Evolutionary conservation across 768 basidiomycete species (phyloP).

Genomic region (Xerocomellus dryophilus): DNA sequence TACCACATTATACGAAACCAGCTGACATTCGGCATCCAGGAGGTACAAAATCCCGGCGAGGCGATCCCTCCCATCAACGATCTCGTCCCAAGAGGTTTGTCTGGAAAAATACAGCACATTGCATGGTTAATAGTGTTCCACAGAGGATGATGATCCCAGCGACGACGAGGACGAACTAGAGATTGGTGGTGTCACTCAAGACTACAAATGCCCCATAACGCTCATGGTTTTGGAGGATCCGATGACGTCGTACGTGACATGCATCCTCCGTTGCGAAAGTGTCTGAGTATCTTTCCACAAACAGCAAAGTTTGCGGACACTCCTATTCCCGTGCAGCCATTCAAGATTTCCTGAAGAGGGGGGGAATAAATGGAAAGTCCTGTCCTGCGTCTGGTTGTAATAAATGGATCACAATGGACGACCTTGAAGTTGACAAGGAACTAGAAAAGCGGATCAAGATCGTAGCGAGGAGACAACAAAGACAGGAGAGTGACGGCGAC

Average conservation of each 20-base stretch:
- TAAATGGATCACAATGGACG: constrained; percentile 48
- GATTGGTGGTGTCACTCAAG: constrained; percentile 80
- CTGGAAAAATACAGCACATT: too few relatives aligned
- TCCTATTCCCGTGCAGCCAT: constrained; percentile 79
- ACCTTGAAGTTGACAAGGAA: constrained; percentile 53
- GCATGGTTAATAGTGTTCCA: neutral
- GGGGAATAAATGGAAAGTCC: constrained; percentile 34
- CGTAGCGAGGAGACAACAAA: constrained; percentile 49
- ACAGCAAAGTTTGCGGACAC: constrained; percentile 70
- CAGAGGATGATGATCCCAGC: constrained; percentile 78
- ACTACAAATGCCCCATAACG: constrained; percentile 82
- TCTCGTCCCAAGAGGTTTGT: constrained; percentile 64
- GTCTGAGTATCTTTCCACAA: constrained; percentile 1
- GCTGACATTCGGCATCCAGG: constrained; percentile 40
- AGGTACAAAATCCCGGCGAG: constrained; percentile 58
- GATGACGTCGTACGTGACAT: constrained; percentile 69
- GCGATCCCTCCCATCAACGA: constrained; percentile 78
- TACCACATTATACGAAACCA: neutral
- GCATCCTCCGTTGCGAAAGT: neutral
- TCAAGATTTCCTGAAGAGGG: constrained; percentile 51
- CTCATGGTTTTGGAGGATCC: constrained; percentile 67
- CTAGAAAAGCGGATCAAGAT: constrained; percentile 63
- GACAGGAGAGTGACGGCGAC: constrained; percentile 33
- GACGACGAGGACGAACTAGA: constrained; percentile 88
- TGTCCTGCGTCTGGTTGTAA: constrained; percentile 78